Evolutionary conservation across 768 basidiomycete genomes (phyloP).

Genomic region (Crucibulum laeve): DNA sequence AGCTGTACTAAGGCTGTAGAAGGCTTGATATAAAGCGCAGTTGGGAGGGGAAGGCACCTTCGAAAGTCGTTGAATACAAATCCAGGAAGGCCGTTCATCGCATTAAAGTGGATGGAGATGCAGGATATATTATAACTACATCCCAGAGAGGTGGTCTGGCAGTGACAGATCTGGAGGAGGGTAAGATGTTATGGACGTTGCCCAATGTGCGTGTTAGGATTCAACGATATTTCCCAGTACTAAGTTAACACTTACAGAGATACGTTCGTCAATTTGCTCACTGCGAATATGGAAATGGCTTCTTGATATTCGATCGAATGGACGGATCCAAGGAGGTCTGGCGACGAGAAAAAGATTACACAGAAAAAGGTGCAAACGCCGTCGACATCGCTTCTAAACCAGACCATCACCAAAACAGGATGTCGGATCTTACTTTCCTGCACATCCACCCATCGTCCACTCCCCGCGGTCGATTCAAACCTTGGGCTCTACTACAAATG

Average conservation of each 20-base stretch:
- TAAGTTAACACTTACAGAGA: conserved; percentile 18
- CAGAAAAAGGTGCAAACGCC: conserved; percentile 1
- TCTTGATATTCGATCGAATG: conserved; percentile 62
- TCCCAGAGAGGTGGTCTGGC: conserved; percentile 47
- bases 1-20: conserved; percentile 33
- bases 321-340: conserved; percentile 67
- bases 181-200: conserved; percentile 59
- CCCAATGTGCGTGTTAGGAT: conserved; percentile 33
- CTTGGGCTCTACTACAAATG: conserved; percentile 53
- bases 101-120: conserved; percentile 70
- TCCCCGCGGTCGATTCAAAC: conserved; percentile 49
- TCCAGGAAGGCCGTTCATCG: conserved; percentile 52
- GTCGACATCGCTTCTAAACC: conserved; percentile 6
- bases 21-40: conserved; percentile 39
- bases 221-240: neutral
- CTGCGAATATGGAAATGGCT: conserved; percentile 70
- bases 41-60: conserved; percentile 53
- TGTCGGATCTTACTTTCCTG: neutral
- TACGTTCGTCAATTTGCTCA: conserved; percentile 60
- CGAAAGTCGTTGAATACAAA: conserved; percentile 25
- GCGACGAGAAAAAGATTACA: conserved; percentile 37
- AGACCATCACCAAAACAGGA: neutral
- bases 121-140: conserved; percentile 58
- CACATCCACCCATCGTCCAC: neutral
- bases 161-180: conserved; percentile 51